Evolutionary conservation across 495 filamentous ascomycete genomes (phyloP), one percentile per base, ranked within the genome.

Genomic region (Venustampulla echinocandica): DNA sequence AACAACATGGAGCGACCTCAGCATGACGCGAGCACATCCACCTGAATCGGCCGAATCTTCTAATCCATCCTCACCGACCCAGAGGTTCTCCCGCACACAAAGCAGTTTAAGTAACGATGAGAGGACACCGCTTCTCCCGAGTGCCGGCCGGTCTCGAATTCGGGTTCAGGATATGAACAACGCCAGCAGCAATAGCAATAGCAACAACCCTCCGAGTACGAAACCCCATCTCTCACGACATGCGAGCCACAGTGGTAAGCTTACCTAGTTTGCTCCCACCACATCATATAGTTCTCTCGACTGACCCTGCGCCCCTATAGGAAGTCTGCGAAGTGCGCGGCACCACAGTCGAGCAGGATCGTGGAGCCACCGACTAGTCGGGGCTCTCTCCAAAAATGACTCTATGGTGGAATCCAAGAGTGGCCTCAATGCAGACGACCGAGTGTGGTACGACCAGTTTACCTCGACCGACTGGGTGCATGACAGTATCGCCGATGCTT

Each of bases 381-480:
- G 62, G 46, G 71, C 64, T 58, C 47, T 69, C 39, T 63, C 61
- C 15, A 35, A 19, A 10, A 37, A 44, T 56, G 70, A 68, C 57
- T 71, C 65, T 2, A 50, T 55, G 33, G 65, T 79, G 44, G 79
- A 81, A 30, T 77, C 73, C 9, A 84, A 82, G 47, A 64, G 71
- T 52, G 75, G 71, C 15, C 58, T 80, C 11, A 78, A 74, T 43
- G 63, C 77, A 21, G 87, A 98, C 57, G 89, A 98, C 41, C 79
- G 92, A 14, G 85, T 92, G 10, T 98, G 92, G 92, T 98, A 98
- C 64, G 90, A 98, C 68, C 92, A 98, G 64, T 96, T 97, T 64
- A 96, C 90, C 4, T 95, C 86, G 9, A 97, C 90, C 55, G 92
- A 98, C 63, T 97, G 90, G 92, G 92, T 98, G 6, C 89, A 94